Evolutionary conservation across 768 basidiomycete genomes (phyloP).

Genomic region (Suillus plorans): DNA sequence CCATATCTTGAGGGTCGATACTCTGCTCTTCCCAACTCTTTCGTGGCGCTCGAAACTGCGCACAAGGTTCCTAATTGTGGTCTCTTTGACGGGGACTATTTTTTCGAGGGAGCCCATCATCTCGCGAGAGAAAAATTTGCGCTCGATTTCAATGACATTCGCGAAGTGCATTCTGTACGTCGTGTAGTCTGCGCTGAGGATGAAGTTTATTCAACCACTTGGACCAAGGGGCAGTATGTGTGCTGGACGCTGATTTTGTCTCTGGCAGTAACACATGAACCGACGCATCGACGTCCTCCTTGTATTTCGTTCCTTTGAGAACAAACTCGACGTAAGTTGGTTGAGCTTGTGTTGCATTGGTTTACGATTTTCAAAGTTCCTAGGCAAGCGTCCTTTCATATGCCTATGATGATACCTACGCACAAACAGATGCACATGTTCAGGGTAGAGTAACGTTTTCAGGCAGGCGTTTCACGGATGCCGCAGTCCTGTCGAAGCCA

Average conservation of each 20-base stretch:
- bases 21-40: constrained; percentile 34
- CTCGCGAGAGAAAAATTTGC: constrained; percentile 29
- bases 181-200: constrained; percentile 31
- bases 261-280: constrained; percentile 11
- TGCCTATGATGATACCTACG: constrained; percentile 21
- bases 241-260: constrained; percentile 20
- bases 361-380: too few species aligned
- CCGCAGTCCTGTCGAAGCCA: constrained; percentile 26
- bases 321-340: constrained; percentile 10
- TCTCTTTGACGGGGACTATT: constrained; percentile 26
- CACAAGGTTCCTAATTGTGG: constrained; percentile 10
- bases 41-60: constrained; percentile 40
- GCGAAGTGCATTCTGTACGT: constrained; percentile 36
- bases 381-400: constrained; percentile 33
- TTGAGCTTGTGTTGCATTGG: constrained; percentile 29
- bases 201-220: constrained; percentile 40
- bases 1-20: constrained; percentile 57
- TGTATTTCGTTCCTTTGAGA: constrained; percentile 9
- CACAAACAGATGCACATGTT: constrained; percentile 36
- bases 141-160: constrained; percentile 33
- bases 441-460: constrained; percentile 41
- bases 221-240: constrained; percentile 34
- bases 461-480: constrained; percentile 47
- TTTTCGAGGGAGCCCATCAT: constrained; percentile 15
- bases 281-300: constrained; percentile 14